These are phyloP conservation scores for Apiotrichum siamense DNA, from an alignment of 1,284 basidiomycete species.

Conservation along the genomic window DNA sequence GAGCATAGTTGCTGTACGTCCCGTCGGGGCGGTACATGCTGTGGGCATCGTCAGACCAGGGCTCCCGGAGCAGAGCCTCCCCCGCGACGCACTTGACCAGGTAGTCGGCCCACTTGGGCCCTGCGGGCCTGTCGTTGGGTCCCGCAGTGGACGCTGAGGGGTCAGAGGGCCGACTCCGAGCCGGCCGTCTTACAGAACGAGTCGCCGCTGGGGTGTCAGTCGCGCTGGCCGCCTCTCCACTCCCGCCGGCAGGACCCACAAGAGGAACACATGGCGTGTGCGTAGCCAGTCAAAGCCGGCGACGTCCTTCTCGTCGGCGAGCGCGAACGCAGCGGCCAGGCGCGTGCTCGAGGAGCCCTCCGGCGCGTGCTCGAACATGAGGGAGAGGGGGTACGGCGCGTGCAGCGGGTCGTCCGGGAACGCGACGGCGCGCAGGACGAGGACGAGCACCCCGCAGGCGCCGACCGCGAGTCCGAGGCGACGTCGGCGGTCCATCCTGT, in stretches of 20 bases:
- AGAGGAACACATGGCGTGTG: conserved; percentile 19
- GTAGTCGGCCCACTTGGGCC: conserved; percentile 30
- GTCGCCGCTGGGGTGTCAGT: conserved; percentile 16
- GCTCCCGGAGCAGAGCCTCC: neutral
- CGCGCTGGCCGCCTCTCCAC: too few species aligned
- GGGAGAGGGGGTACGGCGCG: neutral
- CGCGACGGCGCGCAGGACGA: too few species aligned
- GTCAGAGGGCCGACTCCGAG: too few species aligned
- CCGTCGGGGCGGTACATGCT: conserved; percentile 11
- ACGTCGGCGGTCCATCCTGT: too few species aligned
- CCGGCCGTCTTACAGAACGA: conserved; percentile 20
- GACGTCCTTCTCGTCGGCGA: neutral
- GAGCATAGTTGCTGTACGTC: conserved; percentile 19
- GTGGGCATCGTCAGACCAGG: too few species aligned
- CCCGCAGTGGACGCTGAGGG: conserved; percentile 34
- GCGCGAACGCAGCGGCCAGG: neutral
- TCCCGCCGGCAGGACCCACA: too few species aligned
- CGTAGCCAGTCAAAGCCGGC: conserved; percentile 24
- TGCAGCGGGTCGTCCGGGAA: too few species aligned
- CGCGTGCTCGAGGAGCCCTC: neutral
- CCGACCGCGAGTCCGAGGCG: too few species aligned
- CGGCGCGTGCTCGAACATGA: neutral
- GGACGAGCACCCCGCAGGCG: too few species aligned
- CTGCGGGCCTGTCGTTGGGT: conserved; percentile 44
- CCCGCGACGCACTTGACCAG: conserved; percentile 21